Conservation (phyloP, 2,329 filamentous ascomycete species). For the Pseudogymnoascus sp. region DNA sequence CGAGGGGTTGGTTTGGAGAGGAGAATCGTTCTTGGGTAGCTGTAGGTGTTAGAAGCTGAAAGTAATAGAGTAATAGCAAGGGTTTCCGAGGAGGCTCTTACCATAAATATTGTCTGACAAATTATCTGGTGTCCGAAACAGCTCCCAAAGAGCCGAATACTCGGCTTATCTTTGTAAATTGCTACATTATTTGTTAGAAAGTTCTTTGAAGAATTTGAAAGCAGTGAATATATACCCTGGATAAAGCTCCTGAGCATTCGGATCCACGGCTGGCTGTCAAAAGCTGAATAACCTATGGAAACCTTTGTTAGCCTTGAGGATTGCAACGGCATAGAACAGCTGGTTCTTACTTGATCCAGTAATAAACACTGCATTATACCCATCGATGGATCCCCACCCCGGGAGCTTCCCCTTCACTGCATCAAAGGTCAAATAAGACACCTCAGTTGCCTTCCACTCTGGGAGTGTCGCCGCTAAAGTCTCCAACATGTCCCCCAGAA, state of each 20-base stretch:
- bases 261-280: background rate
- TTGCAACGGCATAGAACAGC: background rate
- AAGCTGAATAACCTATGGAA: background rate
- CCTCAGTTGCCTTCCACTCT: no score
- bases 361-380: slow-evolving; percentile 32
- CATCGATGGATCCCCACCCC: rapidly evolving
- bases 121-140: slow-evolving; percentile 38
- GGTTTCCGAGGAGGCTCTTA: background rate
- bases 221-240: slow-evolving; percentile 20
- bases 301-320: background rate
- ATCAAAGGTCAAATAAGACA: background rate
- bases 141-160: slow-evolving; percentile 34
- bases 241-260: slow-evolving; percentile 15
- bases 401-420: background rate
- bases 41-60: background rate
- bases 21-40: background rate
- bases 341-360: slow-evolving; percentile 28
- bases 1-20: no score
- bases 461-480: no score
- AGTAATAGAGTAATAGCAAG: background rate
- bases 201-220: background rate
- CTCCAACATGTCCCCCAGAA: no score
- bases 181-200: slow-evolving; percentile 8
- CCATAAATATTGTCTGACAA: slow-evolving; percentile 29
- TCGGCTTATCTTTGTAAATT: slow-evolving; percentile 23